These are phyloP conservation scores for Mycena pura DNA, from an alignment of 768 basidiomycete species.

Conservation along the genomic window DNA sequence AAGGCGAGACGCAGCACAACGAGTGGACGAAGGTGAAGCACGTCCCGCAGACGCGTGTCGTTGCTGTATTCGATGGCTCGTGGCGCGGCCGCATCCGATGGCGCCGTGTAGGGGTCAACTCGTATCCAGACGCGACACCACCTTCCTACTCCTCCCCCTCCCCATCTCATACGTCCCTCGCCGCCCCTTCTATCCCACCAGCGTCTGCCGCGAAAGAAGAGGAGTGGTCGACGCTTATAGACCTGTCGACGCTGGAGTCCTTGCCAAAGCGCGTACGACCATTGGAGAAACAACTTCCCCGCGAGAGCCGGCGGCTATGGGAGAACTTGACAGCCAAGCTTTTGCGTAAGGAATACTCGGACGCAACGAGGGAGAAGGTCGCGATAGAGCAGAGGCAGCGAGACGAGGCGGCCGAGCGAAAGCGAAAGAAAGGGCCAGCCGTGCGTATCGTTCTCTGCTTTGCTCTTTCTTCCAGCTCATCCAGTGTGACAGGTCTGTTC, in stretches of 20 bases:
- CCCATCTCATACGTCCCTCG: slow-evolving; percentile 53
- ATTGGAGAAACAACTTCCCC: slow-evolving; percentile 74
- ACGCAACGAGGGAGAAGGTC: slow-evolving; percentile 92
- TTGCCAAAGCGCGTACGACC: slow-evolving; percentile 89
- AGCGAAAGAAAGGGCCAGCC: slow-evolving; percentile 75
- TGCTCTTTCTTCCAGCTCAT: not conserved
- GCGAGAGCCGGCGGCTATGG: slow-evolving; percentile 92
- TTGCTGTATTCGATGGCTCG: slow-evolving; percentile 86
- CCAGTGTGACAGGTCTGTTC: slow-evolving; percentile 21
- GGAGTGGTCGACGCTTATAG: slow-evolving; percentile 75
- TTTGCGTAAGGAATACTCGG: slow-evolving; percentile 83
- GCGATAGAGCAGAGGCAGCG: slow-evolving; percentile 93
- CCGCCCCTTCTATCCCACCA: slow-evolving; percentile 40
- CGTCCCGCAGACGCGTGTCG: slow-evolving; percentile 78
- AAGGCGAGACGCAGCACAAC: slow-evolving; percentile 64
- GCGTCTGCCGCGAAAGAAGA: slow-evolving; percentile 46
- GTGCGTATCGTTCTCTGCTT: slow-evolving; percentile 56
- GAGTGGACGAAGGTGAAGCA: slow-evolving; percentile 90
- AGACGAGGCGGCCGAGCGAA: slow-evolving; percentile 87
- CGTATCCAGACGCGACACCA: slow-evolving; percentile 47
- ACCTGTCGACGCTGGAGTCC: slow-evolving; percentile 71
- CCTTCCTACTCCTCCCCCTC: slow-evolving; percentile 55
- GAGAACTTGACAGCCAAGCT: slow-evolving; percentile 78
- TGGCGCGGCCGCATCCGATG: slow-evolving; percentile 88
- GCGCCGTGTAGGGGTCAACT: slow-evolving; percentile 61